These are phyloP conservation scores for Ensete glaucum DNA, from an alignment of 176 grass and related monocot species.

Conservation along the genomic window DNA sequence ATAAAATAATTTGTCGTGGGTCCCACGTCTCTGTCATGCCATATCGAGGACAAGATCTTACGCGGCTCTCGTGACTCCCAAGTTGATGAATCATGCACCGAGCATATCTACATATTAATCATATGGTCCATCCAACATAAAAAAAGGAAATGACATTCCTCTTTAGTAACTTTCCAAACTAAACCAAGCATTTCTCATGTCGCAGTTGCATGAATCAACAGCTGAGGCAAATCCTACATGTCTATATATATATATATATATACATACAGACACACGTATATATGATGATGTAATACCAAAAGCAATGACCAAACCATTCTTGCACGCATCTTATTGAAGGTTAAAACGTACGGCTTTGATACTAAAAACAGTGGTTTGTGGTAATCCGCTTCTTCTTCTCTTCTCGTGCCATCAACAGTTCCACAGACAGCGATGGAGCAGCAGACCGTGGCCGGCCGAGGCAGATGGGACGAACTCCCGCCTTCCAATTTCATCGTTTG, in stretches of 20 bases:
- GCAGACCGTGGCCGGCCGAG: neutral
- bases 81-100: neutral
- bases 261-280: too few species aligned
- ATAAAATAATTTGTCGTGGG: neutral
- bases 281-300: too few species aligned
- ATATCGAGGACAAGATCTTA: slow-evolving; percentile 1
- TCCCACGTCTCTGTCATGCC: neutral
- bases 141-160: too few species aligned
- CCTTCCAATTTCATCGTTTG: too few species aligned
- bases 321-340: neutral
- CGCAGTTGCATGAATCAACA: too few species aligned
- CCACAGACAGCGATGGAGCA: neutral
- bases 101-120: neutral
- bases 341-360: neutral
- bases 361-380: too few species aligned
- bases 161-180: too few species aligned
- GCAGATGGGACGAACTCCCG: neutral
- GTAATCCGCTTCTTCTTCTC: neutral
- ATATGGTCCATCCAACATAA: too few species aligned
- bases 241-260: too few species aligned
- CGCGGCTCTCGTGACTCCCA: neutral
- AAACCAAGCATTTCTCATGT: too few species aligned
- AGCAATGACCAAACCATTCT: too few species aligned
- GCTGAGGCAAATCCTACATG: too few species aligned
- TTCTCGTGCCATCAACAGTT: neutral